Conservation (phyloP, 495 filamentous ascomycete genomes). For the Podospora bellae-mahoneyi region DNA sequence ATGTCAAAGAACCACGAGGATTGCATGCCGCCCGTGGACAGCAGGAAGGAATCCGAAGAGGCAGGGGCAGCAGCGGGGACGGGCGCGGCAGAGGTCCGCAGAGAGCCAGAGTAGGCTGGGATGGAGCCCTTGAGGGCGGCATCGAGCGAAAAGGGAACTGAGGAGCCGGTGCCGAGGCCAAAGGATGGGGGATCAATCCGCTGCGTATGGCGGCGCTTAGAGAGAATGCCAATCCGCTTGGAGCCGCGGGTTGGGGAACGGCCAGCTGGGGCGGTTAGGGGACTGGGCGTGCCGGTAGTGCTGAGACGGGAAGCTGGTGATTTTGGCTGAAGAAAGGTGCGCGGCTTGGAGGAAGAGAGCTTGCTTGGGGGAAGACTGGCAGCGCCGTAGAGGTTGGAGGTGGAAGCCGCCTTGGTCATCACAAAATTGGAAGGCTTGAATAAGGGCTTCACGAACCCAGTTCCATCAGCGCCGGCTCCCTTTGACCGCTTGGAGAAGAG, state of each 20-base stretch:
- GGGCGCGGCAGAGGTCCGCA: conserved; percentile 23
- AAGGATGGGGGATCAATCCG: conserved; percentile 59
- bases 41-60: conserved; percentile 20
- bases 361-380: conserved; percentile 30
- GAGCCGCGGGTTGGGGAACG: conserved; percentile 58
- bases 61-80: not conserved
- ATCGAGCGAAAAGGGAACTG: conserved; percentile 70
- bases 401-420: conserved; percentile 41
- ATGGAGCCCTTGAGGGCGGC: conserved; percentile 71
- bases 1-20: conserved; percentile 90
- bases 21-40: conserved; percentile 45
- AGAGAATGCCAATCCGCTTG: conserved; percentile 62
- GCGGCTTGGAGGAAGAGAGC: conserved; percentile 38
- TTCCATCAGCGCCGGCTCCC: conserved; percentile 44
- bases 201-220: conserved; percentile 53
- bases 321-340: conserved; percentile 45
- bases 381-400: conserved; percentile 25
- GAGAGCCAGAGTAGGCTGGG: conserved; percentile 46
- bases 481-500: conserved; percentile 68
- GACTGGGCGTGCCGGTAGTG: conserved; percentile 38
- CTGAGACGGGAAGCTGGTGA: conserved; percentile 42
- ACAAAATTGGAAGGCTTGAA: conserved; percentile 45
- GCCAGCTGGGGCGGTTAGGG: conserved; percentile 55
- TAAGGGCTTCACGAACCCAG: conserved; percentile 48
- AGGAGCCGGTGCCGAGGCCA: conserved; percentile 28